These are phyloP conservation scores for Flaveria brownii DNA, from an alignment of 129 eudicot species.

Conservation along the genomic window DNA sequence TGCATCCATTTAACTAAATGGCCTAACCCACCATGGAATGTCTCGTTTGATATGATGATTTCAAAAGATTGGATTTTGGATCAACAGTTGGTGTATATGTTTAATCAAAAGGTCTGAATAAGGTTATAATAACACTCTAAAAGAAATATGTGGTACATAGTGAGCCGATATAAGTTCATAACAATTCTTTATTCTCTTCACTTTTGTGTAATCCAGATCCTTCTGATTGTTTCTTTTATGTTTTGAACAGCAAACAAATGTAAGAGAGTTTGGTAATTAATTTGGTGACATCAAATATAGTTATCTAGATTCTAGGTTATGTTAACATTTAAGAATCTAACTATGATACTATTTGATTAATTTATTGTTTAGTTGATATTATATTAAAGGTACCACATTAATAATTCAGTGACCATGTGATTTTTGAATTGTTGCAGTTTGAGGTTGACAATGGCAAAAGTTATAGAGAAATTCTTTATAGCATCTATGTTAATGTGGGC, in stretches of 20 bases:
- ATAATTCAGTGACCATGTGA: constrained; percentile 4
- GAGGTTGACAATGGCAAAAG: constrained; percentile 45
- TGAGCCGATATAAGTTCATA: too few species aligned
- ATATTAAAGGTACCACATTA: not conserved
- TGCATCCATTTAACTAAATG: not conserved
- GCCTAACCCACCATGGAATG: not conserved
- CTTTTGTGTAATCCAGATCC: not conserved
- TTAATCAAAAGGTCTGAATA: not conserved
- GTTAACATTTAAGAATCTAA: not conserved
- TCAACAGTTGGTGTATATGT: too few species aligned
- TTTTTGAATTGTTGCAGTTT: constrained; percentile 27
- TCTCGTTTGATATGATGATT: not conserved
- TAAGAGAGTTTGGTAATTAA: not conserved
- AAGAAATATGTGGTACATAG: not conserved
- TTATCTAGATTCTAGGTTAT: not conserved
- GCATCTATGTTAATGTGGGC: constrained; percentile 85
- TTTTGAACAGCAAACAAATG: not conserved
- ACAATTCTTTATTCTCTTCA: too few species aligned
- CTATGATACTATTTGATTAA: not conserved
- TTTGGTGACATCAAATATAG: not conserved
- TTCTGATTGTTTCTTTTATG: not conserved
- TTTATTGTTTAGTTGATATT: not conserved
- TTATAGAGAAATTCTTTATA: constrained; percentile 65
- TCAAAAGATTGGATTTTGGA: not conserved
- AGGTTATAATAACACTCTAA: not conserved